Base-by-base conservation (phyloP, 129 eudicot species). In the sunflower (Helianthus annuus) region DNA sequence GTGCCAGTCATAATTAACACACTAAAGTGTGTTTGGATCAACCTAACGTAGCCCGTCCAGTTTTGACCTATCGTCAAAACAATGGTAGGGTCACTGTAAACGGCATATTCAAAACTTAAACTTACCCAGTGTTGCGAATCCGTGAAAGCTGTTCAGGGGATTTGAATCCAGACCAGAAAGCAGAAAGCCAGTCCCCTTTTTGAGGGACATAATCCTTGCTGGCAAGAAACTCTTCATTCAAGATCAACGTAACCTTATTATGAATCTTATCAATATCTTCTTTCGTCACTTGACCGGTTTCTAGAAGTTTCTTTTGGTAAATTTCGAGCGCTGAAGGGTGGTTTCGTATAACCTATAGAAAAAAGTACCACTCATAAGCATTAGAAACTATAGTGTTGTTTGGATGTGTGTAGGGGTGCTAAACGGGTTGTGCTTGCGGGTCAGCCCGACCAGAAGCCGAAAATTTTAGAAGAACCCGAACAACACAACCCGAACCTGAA, bases 91-190 rank as follows among this genome's bases (percentile, higher is more conserved):
- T 36, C 69, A 15, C 13, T 5, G n/a, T 32, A 16, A 58, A 44
- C 68, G 59, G 45, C 15, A 71, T 22, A 45, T 70, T 63, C 29
- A 58, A 22, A 64, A 69, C 61, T 64, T 87, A 92, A 64, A 72
- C 65, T 64, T 89, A 92, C 98, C 98, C 98, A 44, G 98, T 92
- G 83, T 92, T 89, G 62, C 98, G 92, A 69, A 92, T 82, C 45
- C 98, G 96, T 51, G 98, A 92, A 80, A 87, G 84, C 80, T 92
- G 98, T 69, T 87, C 95, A 16, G 96, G 96, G 64, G 96, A 89
- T 83, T 92, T 92, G 63, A 89, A 92, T 44, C 98, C 98, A 38
- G 82, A 34, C 98, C 98, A 92, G 46, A 79, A 92, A 71, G 98
- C 98, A 27, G 96, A 89, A 73, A 92, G 96, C 98, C 98, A 92